Evolutionary conservation across 257 asterid genomes (phyloP).

Genomic region (Fraxinus americana): DNA sequence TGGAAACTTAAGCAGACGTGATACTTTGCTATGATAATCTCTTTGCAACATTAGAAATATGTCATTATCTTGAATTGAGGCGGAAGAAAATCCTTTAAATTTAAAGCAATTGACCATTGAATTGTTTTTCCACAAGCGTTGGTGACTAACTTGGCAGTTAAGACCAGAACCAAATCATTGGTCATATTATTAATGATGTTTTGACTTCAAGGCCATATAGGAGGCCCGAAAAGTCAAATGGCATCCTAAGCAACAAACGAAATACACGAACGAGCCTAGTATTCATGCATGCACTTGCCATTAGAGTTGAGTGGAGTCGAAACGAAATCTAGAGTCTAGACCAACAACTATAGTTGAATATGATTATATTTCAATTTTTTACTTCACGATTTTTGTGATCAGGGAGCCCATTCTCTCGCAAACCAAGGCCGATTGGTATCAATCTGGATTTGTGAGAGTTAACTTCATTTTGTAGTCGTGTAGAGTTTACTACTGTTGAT

Average conservation of each 20-base stretch:
- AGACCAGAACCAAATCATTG: conserved; percentile 23
- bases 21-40: not conserved
- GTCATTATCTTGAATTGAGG: not conserved
- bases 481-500: too few species aligned
- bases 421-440: too few species aligned
- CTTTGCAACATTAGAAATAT: not conserved
- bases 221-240: conserved; percentile 28
- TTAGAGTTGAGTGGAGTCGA: not conserved
- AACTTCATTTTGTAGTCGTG: too few species aligned
- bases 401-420: not conserved
- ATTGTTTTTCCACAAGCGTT: conserved; percentile 6
- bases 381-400: too few species aligned
- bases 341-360: too few species aligned
- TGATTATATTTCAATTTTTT: too few species aligned
- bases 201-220: not conserved
- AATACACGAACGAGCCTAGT: not conserved
- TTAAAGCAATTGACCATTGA: conserved; percentile 21
- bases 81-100: not conserved
- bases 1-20: too few species aligned
- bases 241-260: not conserved
- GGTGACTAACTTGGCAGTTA: not conserved
- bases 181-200: conserved; percentile 19
- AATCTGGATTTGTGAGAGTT: too few species aligned
- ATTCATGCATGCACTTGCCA: not conserved
- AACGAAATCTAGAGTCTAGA: too few species aligned